Evolutionary conservation across 2,329 filamentous ascomycete species (phyloP).

Genomic region (Penicillium sp.): DNA sequence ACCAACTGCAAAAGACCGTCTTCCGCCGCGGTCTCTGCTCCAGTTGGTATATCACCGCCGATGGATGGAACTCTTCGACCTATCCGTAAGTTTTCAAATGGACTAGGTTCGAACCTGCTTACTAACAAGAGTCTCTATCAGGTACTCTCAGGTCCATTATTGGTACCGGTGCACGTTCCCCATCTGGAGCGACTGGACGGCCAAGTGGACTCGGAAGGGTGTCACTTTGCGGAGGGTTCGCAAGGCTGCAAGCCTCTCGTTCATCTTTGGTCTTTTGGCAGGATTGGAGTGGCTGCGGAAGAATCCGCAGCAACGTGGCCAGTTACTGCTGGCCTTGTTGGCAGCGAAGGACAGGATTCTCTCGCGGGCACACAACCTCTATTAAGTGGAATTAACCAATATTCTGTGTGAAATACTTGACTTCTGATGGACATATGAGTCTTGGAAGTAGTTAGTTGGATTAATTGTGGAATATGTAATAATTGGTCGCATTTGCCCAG

Average conservation of each 20-base stretch:
- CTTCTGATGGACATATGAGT: neutral
- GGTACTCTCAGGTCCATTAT: constrained; percentile 57
- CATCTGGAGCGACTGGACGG: constrained; percentile 58
- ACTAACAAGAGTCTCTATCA: constrained; percentile 28
- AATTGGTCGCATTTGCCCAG: neutral
- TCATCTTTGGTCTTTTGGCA: constrained; percentile 25
- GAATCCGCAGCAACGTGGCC: constrained; percentile 15
- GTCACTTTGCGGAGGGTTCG: constrained; percentile 36
- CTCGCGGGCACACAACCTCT: constrained; percentile 4
- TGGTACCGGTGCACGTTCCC: constrained; percentile 56
- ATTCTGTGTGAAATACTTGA: neutral
- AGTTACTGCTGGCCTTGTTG: constrained; percentile 16
- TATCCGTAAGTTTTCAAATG: constrained; percentile 47
- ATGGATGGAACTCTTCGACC: constrained; percentile 55
- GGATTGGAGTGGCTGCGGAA: constrained; percentile 22
- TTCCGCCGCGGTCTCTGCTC: constrained; percentile 53
- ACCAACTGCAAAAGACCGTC: constrained; percentile 50
- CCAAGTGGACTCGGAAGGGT: constrained; percentile 56
- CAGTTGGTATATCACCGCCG: constrained; percentile 55
- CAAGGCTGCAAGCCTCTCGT: constrained; percentile 24
- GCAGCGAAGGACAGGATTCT: constrained; percentile 20
- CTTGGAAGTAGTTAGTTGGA: neutral
- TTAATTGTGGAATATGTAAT: neutral
- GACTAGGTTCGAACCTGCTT: neutral
- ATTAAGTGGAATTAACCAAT: neutral